phyloP scores from a whole-genome alignment of 1,284 basidiomycete species.

The Ganoderma lingzhi region DNA sequence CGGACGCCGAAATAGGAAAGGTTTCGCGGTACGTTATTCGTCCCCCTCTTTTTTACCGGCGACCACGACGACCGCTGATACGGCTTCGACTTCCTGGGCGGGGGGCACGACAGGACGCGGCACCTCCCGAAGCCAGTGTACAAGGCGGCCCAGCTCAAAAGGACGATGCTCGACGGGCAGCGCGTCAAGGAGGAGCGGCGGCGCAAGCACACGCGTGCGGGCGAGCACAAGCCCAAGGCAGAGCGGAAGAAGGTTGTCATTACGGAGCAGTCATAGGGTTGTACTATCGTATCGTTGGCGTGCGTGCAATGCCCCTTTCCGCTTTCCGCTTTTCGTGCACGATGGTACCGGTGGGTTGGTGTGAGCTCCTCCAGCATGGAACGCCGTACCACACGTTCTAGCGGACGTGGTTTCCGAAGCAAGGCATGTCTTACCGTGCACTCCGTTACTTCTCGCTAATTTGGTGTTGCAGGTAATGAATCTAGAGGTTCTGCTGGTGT shows the following conservation, averaged over 20 bases:
- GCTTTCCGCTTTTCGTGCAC: not conserved
- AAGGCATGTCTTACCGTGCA: not conserved
- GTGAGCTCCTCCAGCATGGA: not conserved
- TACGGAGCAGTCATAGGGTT: slow-evolving; percentile 70
- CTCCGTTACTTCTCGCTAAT: not conserved
- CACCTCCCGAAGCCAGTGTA: slow-evolving; percentile 93
- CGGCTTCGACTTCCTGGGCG: not conserved
- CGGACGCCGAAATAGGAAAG: slow-evolving; percentile 83
- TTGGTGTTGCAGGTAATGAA: not conserved
- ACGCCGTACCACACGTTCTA: not conserved
- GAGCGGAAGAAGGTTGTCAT: slow-evolving; percentile 90
- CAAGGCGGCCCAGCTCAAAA: slow-evolving; percentile 88
- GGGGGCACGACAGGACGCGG: slow-evolving; percentile 62
- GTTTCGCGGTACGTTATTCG: slow-evolving; percentile 72
- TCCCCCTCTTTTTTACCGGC: not conserved
- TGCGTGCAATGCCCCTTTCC: slow-evolving; percentile 1
- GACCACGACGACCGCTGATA: not conserved
- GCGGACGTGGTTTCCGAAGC: not conserved
- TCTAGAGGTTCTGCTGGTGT: not conserved
- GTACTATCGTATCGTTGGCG: not conserved
- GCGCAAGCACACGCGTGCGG: slow-evolving; percentile 86
- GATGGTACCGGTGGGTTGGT: not conserved
- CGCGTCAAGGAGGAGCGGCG: slow-evolving; percentile 95
- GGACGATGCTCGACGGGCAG: slow-evolving; percentile 91
- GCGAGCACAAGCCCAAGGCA: slow-evolving; percentile 90